Evolutionary conservation across 768 basidiomycete species (phyloP), one percentile per base, ranked within the genome.

Genomic region (Zangia roseola): DNA sequence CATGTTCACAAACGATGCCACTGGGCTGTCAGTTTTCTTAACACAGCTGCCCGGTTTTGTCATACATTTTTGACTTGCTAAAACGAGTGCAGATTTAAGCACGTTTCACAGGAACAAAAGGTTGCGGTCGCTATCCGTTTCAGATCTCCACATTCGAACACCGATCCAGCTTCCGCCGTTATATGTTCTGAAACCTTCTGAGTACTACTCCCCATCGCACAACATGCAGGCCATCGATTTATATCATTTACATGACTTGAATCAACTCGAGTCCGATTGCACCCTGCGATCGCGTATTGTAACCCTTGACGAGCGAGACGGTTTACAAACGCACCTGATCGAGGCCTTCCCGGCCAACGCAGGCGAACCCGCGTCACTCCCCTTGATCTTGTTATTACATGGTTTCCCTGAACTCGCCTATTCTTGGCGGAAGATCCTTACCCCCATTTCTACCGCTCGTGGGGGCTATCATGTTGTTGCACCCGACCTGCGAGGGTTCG

Each of bases 401-500:
- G 84, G 83, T 35, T 86, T 86, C 60, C 83, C 83, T 10, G 83
- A 85, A 57, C 71, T 85, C 6, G 76, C 82, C 3, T 82, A 79
- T 58, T 84, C 82, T 8, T 86, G 82, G 81, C 72, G 84, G 13
- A 81, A 82, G 50, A 50, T 84, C 30, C 71, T 86, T 26, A 56
- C 65, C 0, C 80, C 80, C 0, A 71, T 86, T 21, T 61, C 78
- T 0, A 54, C 65, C 5, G 69, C 71, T 2, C 57, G 34, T 41
- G 26, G 39, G 19, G 83, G 83, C 2, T 84, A 77, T 63, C 73
- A 77, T 45, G 82, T 84, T 58, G 77, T 85, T 38, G 83, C 83
- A 0, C 81, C 82, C 7, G 84, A 87, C 56, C 70, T 77, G 39
- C 69, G 84, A 25, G 82, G 83, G 0, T 79, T 71, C 44, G 83